Evolutionary conservation across 176 grass and related monocot species (phyloP).

Genomic region (Hordeum vulgare): DNA sequence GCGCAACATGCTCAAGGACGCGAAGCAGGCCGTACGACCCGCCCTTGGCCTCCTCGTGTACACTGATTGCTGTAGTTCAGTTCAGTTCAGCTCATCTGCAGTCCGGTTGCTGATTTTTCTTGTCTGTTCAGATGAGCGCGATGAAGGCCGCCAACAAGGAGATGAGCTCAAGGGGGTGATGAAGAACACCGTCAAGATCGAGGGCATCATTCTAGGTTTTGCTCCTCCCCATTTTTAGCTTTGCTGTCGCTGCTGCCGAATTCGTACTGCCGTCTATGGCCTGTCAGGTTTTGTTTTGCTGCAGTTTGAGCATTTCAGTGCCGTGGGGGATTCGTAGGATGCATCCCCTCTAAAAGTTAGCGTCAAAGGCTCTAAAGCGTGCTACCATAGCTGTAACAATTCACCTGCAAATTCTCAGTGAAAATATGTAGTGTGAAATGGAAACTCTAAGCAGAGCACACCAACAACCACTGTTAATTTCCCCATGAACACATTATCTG

Average conservation of each 20-base stretch:
- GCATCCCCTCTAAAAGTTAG: no score
- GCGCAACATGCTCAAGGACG: conserved; percentile 92
- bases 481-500: no score
- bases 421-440: not conserved
- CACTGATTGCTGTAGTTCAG: no score
- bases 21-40: conserved; percentile 70
- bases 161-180: conserved; percentile 95
- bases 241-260: not conserved
- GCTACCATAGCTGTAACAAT: no score
- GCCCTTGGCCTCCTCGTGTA: no score
- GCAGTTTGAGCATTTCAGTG: not conserved
- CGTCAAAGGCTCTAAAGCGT: no score
- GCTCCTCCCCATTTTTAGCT: not conserved
- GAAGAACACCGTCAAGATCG: conserved; percentile 91
- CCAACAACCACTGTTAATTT: not conserved
- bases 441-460: not conserved
- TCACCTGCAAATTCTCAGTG: not conserved
- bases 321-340: not conserved
- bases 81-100: no score
- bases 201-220: conserved; percentile 76
- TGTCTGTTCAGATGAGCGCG: conserved; percentile 58
- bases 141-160: conserved; percentile 92
- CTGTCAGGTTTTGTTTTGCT: no score
- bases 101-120: not conserved
- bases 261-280: not conserved